phyloP scores from a whole-genome alignment of 2,329 filamentous ascomycete species.

The Talaromyces sp. region DNA sequence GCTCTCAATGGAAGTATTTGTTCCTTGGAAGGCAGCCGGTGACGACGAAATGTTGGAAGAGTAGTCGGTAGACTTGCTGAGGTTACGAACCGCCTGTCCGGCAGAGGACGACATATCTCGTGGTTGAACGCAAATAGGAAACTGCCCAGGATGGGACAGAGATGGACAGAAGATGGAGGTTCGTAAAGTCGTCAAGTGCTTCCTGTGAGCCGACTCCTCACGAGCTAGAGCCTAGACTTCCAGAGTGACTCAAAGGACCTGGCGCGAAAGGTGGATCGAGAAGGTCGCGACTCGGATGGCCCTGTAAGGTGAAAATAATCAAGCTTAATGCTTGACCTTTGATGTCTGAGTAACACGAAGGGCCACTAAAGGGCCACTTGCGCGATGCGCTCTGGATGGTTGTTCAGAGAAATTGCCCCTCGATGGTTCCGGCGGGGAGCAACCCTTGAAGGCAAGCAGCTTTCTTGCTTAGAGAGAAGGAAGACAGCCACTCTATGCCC shows the following conservation, averaged over 20 bases:
- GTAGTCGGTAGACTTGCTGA: constrained; percentile 36
- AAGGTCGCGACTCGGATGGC: background rate
- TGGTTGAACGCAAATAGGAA: background rate
- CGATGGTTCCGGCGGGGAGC: constrained; percentile 11
- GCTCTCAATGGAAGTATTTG: constrained; percentile 31
- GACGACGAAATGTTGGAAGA: constrained; percentile 32
- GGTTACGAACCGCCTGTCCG: constrained; percentile 33
- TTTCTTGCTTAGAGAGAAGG: background rate
- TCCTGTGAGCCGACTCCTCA: background rate
- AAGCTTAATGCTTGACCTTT: background rate
- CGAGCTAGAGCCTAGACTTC: background rate
- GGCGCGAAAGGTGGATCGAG: background rate
- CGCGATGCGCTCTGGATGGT: constrained; percentile 14
- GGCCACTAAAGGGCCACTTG: constrained; percentile 11
- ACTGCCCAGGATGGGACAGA: background rate
- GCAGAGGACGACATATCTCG: constrained; percentile 42
- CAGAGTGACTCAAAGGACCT: background rate
- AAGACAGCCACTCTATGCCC: background rate
- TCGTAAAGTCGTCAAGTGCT: background rate
- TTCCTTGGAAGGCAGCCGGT: constrained; percentile 32
- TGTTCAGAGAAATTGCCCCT: constrained; percentile 17
- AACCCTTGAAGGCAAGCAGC: background rate
- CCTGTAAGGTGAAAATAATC: background rate
- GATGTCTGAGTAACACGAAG: constrained; percentile 3
- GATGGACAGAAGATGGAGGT: background rate